Conservation (phyloP, 805 yeast genomes). For the Starmera caribaea region DNA sequence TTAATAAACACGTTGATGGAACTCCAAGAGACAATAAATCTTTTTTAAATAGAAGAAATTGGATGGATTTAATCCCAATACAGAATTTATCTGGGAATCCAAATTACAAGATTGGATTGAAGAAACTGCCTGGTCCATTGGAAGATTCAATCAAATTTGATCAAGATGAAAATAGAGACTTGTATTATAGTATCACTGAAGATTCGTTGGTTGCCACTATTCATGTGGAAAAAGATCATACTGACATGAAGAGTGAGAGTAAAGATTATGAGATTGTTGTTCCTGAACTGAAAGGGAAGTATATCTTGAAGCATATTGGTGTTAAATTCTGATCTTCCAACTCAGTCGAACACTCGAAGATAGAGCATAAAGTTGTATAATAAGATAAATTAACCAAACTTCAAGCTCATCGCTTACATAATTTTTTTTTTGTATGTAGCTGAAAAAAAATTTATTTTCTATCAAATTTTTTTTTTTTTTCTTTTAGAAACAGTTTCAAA, state of each 20-base stretch:
- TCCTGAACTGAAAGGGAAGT: constrained; percentile 38
- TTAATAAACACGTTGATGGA: constrained; percentile 51
- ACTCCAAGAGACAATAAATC: constrained; percentile 33
- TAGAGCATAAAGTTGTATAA: too few relatives aligned
- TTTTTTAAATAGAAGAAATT: constrained; percentile 61
- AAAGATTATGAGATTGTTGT: constrained; percentile 60
- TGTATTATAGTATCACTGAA: constrained; percentile 44
- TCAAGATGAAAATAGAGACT: constrained; percentile 21
- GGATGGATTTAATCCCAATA: constrained; percentile 57
- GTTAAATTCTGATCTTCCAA: constrained; percentile 3
- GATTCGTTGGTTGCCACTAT: constrained; percentile 59
- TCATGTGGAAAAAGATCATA: constrained; percentile 60
- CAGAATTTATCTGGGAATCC: constrained; percentile 20
- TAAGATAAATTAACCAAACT: too few relatives aligned
- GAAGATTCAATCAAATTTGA: constrained; percentile 5
- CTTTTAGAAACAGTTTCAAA: too few relatives aligned
- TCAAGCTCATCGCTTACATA: too few relatives aligned
- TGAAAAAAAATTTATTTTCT: too few relatives aligned
- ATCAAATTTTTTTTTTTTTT: too few relatives aligned
- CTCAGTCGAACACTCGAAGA: too few relatives aligned
- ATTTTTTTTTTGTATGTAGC: too few relatives aligned
- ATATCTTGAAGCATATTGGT: constrained; percentile 11
- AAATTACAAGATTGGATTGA: constrained; percentile 20
- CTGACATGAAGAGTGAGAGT: constrained; percentile 39
- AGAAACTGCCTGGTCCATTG: constrained; percentile 35